Percentiles rank a stretch among this genome's conserved stretches.
Evolutionary conservation across 2,329 filamentous ascomycete species (phyloP).

Genomic region (Fusarium redolens): DNA sequence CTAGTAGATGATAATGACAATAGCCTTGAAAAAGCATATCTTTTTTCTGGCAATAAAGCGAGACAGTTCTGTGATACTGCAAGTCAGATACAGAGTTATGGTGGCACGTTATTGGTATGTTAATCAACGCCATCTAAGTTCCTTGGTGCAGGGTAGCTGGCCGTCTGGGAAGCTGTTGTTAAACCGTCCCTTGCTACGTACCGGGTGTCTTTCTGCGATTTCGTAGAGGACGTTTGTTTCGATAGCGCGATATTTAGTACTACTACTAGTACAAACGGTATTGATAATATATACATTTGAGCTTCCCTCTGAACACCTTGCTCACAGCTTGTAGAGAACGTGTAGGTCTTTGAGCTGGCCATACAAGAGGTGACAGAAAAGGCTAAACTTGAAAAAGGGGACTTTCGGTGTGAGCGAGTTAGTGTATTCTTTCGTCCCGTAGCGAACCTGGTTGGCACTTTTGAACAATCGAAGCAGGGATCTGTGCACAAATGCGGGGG

Average conservation of each 20-base stretch:
- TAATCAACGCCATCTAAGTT: fast-evolving
- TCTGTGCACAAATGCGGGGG: background rate
- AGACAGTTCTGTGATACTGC: background rate
- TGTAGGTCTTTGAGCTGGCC: no score
- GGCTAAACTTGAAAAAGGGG: fast-evolving
- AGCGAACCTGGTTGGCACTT: background rate
- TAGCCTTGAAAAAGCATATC: fast-evolving
- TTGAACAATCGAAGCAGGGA: background rate
- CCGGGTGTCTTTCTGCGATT: background rate
- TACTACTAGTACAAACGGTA: no score
- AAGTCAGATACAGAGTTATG: fast-evolving
- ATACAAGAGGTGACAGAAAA: background rate
- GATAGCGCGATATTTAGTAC: background rate
- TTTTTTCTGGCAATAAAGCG: fast-evolving
- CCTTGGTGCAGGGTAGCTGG: background rate
- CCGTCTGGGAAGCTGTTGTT: background rate
- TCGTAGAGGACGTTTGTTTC: fast-evolving
- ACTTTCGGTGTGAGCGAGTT: fast-evolving
- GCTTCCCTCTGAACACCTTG: background rate
- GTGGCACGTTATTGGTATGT: background rate
- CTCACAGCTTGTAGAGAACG: background rate
- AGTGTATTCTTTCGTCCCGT: fast-evolving
- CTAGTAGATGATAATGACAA: fast-evolving
- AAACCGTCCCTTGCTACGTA: fast-evolving
- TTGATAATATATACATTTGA: background rate